A percentile compares a stretch with the other conserved stretches of the same genome.
phyloP scores from a whole-genome alignment of 2,329 filamentous ascomycete genomes.

The Alternaria burnsii region DNA sequence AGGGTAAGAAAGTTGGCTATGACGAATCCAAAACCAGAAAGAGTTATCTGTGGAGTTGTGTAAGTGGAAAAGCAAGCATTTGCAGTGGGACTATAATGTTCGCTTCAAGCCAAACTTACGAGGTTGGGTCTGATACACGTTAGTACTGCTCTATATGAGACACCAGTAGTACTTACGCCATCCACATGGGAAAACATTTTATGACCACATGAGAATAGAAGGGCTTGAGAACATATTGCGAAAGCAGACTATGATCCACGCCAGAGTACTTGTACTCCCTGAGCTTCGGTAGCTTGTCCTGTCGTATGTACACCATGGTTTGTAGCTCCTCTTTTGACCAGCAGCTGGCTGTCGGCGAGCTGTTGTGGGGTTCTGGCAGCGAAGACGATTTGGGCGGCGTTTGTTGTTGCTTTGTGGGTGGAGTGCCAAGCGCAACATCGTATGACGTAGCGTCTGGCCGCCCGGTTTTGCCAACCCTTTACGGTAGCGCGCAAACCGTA shows the following conservation, averaged over 20 bases:
- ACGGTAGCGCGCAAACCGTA: neutral
- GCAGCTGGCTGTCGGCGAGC: slow-evolving; percentile 13
- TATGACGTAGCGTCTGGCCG: slow-evolving; percentile 41
- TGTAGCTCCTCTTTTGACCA: slow-evolving; percentile 5
- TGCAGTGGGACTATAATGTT: neutral
- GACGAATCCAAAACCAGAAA: slow-evolving; percentile 90
- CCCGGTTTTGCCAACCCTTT: slow-evolving; percentile 10
- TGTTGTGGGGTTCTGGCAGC: slow-evolving; percentile 22
- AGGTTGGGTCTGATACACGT: slow-evolving; percentile 48
- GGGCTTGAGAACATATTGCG: slow-evolving; percentile 93
- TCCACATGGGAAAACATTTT: slow-evolving; percentile 91
- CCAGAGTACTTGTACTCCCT: slow-evolving; percentile 95
- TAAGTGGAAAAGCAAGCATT: slow-evolving; percentile 14
- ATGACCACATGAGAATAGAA: slow-evolving; percentile 97
- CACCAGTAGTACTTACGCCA: slow-evolving; percentile 72
- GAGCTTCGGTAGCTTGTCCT: slow-evolving; percentile 86
- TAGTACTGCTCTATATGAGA: slow-evolving; percentile 21
- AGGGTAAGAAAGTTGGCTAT: slow-evolving; percentile 88
- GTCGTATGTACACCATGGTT: slow-evolving; percentile 91
- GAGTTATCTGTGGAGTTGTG: slow-evolving; percentile 70
- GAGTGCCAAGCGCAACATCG: slow-evolving; percentile 37
- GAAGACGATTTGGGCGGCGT: slow-evolving; percentile 5
- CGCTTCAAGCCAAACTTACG: slow-evolving; percentile 34
- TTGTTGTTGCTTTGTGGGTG: slow-evolving; percentile 18
- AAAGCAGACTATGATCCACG: slow-evolving; percentile 89